phyloP scores from a whole-genome alignment of 2,329 filamentous ascomycete species.

The Sphaceloma murrayae region DNA sequence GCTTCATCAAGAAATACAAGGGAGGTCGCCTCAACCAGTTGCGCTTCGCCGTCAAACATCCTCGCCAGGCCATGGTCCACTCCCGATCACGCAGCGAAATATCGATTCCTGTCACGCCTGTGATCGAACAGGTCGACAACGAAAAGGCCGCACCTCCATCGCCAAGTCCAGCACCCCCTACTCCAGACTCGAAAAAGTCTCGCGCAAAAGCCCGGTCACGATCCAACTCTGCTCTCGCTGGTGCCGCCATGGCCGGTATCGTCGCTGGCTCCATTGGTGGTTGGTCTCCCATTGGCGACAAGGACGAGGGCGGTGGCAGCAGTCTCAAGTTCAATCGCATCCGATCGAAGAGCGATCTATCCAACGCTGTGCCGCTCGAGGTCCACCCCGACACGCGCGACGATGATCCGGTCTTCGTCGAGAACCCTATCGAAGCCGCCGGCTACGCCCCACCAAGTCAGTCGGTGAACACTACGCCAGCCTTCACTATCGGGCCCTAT shows the following conservation, averaged over 20 bases:
- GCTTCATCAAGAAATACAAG: constrained; percentile 69
- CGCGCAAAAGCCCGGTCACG: constrained; percentile 53
- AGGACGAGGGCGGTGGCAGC: constrained; percentile 32
- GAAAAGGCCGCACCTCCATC: constrained; percentile 7
- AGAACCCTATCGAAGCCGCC: constrained; percentile 31
- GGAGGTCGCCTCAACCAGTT: constrained; percentile 74
- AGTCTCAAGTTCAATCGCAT: constrained; percentile 30
- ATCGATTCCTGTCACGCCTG: constrained; percentile 54
- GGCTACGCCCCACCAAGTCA: constrained; percentile 35
- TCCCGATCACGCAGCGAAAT: constrained; percentile 55
- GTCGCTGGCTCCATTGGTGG: constrained; percentile 63
- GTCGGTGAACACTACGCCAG: constrained; percentile 35
- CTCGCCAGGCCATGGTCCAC: constrained; percentile 57
- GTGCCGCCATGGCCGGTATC: constrained; percentile 74
- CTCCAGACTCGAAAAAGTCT: constrained; percentile 49
- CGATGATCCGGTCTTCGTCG: constrained; percentile 39
- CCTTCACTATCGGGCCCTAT: constrained; percentile 36
- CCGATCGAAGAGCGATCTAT: constrained; percentile 26
- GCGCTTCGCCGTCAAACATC: constrained; percentile 67
- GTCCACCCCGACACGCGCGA: constrained; percentile 42
- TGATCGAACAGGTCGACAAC: constrained; percentile 38
- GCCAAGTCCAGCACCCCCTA: constrained; percentile 36
- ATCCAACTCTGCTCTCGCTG: constrained; percentile 63
- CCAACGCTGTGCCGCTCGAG: constrained; percentile 34
- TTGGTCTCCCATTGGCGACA: constrained; percentile 59